Evolutionary conservation across 441 rosid genomes (phyloP).

Genomic region (Gossypium aridum): DNA sequence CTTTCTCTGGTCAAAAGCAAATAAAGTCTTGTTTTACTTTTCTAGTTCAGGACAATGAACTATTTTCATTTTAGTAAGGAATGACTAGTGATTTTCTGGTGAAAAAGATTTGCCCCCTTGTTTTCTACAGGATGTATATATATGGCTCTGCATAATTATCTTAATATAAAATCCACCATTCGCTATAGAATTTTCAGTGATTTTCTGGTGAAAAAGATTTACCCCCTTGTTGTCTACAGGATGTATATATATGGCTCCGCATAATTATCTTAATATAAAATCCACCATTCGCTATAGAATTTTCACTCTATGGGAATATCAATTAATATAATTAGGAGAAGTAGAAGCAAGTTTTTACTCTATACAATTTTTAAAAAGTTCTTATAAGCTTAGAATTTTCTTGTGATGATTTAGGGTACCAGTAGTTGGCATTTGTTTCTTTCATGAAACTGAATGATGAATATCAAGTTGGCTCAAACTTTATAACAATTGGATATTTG

Average conservation of each 20-base stretch:
- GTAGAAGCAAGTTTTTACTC: slow-evolving; percentile 1
- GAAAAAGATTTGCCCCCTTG: neutral
- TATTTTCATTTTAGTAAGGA: neutral
- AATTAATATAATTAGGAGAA: slow-evolving; percentile 3
- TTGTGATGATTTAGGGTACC: neutral
- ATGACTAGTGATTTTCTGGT: neutral
- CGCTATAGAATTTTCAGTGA: neutral
- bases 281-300: neutral
- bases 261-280: neutral
- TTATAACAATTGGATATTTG: neutral
- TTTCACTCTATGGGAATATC: slow-evolving; percentile 8
- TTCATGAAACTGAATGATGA: neutral
- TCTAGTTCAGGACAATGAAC: neutral
- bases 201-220: neutral
- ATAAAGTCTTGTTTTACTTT: neutral
- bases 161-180: neutral
- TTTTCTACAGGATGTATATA: neutral
- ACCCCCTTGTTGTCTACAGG: neutral
- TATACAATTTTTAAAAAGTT: neutral
- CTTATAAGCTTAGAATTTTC: neutral
- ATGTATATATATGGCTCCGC: neutral
- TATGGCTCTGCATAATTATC: neutral
- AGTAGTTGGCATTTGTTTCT: neutral
- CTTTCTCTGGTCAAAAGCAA: neutral
- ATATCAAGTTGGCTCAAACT: neutral